Base-by-base conservation (phyloP, 176 grass and related monocot genomes). In the Phragmites australis region DNA sequence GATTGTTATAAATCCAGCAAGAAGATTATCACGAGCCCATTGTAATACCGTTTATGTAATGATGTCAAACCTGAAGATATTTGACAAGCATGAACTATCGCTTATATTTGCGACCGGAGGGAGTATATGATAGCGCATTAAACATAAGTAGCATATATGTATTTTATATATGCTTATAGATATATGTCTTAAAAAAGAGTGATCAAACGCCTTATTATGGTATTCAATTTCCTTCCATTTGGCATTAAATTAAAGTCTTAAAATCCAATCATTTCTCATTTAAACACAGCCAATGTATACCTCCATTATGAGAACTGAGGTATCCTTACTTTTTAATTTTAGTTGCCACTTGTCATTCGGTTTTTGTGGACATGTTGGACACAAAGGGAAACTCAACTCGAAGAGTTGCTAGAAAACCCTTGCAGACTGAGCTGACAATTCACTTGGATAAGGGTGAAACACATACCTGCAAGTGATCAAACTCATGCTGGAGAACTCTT, bases 401-500 rank as follows among this genome's bases (percentile, higher is more conserved):
- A 86, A 74, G 18, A 59, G 17, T 68, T 90, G 63, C 72, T 88
- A 69, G 44, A 88, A 87, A 78, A 88, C 31, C 41, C 42, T 72
- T 31, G 76, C 72, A 87, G 66, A 72, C 34, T 83, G 54, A 71
- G 66, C 77, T 41, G 79, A 84, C 37, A 94, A 81, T 83, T 87
- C 88, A 89, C 31, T 90, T 83, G 66, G 52, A 90, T 54, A 81
- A 78, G 46, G 48, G 79, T 71, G 84, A 25, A 79, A 19, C 23
- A 56, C 49, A 41, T 61, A 94, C 95, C 90, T 85, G 82, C 74
- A 98, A 84, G 83, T 98, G 95, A 89, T 98, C 95, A 89, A 98
- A 98, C 80, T 98, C 95, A 87, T 98, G 95, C 82, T 98, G 95
- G 74, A 98, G 94, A 75, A 98, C 77, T 78, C 95, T 89, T 42